Evolutionary conservation across 2,329 filamentous ascomycete species (phyloP).

Genomic region (Trichoderma breve): DNA sequence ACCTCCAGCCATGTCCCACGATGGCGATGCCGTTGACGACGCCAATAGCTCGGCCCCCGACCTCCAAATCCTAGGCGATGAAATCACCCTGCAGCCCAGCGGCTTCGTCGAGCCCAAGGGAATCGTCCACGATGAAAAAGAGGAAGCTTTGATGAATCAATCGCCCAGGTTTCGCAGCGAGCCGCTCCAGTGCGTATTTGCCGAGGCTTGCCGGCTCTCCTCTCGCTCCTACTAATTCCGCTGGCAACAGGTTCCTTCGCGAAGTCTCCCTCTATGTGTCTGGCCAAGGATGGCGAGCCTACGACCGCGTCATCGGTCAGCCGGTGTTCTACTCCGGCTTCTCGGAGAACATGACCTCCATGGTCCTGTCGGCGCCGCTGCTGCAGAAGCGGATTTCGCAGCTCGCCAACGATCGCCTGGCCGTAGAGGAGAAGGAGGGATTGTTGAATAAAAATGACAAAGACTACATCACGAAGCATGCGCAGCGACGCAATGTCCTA

Average conservation of each 20-base stretch:
- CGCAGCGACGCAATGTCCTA: constrained; percentile 61
- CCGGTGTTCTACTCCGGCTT: constrained; percentile 93
- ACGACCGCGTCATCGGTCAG: constrained; percentile 86
- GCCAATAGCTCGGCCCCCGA: constrained; percentile 60
- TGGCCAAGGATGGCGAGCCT: constrained; percentile 91
- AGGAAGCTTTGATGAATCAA: constrained; percentile 72
- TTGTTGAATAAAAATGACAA: constrained; percentile 57
- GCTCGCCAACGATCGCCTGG: constrained; percentile 71
- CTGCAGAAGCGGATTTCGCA: constrained; percentile 72
- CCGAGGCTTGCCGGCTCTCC: neutral
- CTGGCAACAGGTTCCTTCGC: constrained; percentile 70
- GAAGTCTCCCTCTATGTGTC: constrained; percentile 93
- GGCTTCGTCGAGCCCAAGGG: constrained; percentile 58
- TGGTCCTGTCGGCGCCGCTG: constrained; percentile 72
- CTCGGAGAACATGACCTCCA: constrained; percentile 80
- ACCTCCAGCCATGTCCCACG: constrained; percentile 31
- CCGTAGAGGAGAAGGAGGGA: constrained; percentile 74
- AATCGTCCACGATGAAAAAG: constrained; percentile 51
- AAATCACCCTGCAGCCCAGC: constrained; percentile 71
- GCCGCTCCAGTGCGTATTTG: constrained; percentile 53
- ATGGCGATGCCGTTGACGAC: constrained; percentile 32
- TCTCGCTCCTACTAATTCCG: constrained; percentile 20
- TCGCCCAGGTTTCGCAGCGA: constrained; percentile 82
- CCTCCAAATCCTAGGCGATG: constrained; percentile 71
- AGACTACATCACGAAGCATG: constrained; percentile 50